Conservation (phyloP, 106 monocot genomes). For the Apostasia shenzhenica region DNA sequence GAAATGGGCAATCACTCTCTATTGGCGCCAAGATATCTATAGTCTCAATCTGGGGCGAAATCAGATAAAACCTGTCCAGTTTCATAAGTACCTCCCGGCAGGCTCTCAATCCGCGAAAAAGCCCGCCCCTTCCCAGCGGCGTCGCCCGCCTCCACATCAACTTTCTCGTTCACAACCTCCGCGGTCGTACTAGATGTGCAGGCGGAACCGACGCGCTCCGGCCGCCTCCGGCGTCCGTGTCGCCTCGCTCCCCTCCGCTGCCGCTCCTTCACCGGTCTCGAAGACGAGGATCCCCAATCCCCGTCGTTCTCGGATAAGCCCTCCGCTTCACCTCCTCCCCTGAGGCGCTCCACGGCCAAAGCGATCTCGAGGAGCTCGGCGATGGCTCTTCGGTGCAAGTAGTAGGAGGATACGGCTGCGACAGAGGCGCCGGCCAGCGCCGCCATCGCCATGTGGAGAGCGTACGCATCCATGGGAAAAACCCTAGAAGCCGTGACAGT, state of each 20-base stretch:
- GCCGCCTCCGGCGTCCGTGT: background rate
- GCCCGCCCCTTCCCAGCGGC: no score
- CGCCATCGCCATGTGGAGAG: slow-evolving; percentile 8
- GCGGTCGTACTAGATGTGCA: background rate
- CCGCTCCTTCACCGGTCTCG: background rate
- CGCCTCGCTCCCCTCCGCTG: background rate
- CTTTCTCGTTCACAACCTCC: background rate
- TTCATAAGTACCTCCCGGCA: background rate
- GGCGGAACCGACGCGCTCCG: no score
- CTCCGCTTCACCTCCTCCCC: background rate
- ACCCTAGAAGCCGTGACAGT: background rate
- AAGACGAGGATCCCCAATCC: background rate
- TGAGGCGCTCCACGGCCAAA: background rate
- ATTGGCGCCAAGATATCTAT: no score
- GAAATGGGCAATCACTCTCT: no score
- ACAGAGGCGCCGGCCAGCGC: slow-evolving; percentile 7
- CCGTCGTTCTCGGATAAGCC: background rate
- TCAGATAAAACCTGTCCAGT: background rate
- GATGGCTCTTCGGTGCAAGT: background rate
- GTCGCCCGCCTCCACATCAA: background rate
- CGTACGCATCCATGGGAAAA: background rate
- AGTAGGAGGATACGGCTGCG: slow-evolving; percentile 2
- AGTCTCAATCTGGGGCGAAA: background rate
- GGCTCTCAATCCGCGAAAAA: background rate
- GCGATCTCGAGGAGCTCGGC: slow-evolving; percentile 6